Base-by-base conservation (phyloP, 2,329 filamentous ascomycete genomes). In the Aciculosporium take region DNA sequence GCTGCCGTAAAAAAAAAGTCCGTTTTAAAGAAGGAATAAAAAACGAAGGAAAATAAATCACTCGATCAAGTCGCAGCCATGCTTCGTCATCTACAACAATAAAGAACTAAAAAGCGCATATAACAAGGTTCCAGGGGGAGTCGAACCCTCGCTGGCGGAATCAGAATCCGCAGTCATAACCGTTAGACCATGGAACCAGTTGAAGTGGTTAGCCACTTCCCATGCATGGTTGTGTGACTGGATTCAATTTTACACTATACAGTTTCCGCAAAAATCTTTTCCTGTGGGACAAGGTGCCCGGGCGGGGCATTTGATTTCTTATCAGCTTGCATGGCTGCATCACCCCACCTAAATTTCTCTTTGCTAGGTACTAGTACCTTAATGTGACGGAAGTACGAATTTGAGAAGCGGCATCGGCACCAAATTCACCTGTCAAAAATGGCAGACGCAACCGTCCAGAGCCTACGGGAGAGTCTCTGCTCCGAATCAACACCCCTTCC, bases 401-500 rank as follows among this genome's bases (percentile, higher is more conserved):
- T 23, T n/a, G n/a, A n/a, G n/a, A n/a, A n/a, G n/a, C n/a, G n/a
- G n/a, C n/a, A n/a, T n/a, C n/a, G n/a, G n/a, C n/a, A n/a, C n/a
- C n/a, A n/a, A n/a, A n/a, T n/a, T n/a, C n/a, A 9, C 20, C 6
- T 13, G n/a, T 29, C 27, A 2, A 35, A 40, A 8, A 57, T 55
- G 51, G 43, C 51, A 35, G 54, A 49, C 27, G 39, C 64, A 9
- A 78, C 75, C 35, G 71, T 86, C 51, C 54, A 67, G 43, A 66
- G 71, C 44, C 72, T 93, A 40, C 81, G 86, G 56, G 73, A 81
- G 55, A 83, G 81, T 45, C 77, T 98, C 45, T 80, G 74, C 53
- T 81, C 83, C 37, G 91, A 96, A 66, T 65, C 73, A 12, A 81
- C 84, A 47, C 79, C 88, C 35, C 82, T 98, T 41, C 82, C 88